Evolutionary conservation across 2,329 filamentous ascomycete species (phyloP).

Genomic region (Neopestalotiopsis sp.): DNA sequence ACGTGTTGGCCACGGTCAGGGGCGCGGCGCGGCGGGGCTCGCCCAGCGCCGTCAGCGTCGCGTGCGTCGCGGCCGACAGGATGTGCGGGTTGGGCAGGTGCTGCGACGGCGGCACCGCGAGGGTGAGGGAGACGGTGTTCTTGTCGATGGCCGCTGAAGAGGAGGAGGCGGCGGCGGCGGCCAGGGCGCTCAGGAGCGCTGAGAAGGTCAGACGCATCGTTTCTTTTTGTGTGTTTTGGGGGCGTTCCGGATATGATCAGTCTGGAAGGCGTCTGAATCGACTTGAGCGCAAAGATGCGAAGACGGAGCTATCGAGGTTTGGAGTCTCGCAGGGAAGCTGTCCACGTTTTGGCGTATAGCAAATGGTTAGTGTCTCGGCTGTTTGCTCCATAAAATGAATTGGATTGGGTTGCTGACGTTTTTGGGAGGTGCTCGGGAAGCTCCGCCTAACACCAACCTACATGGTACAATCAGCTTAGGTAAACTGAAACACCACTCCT

Average conservation of each 20-base stretch:
- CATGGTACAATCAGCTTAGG: background rate
- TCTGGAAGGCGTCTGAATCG: no score
- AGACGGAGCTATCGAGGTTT: background rate
- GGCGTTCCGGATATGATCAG: no score
- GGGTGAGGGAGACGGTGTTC: conserved; percentile 45
- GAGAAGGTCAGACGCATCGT: conserved; percentile 40
- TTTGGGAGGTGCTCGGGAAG: conserved; percentile 10
- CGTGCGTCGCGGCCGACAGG: conserved; percentile 70
- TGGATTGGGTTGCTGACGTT: no score
- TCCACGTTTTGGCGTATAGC: no score
- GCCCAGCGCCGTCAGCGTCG: conserved; percentile 56
- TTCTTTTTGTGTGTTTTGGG: background rate
- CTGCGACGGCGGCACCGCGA: conserved; percentile 46
- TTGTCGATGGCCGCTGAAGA: background rate
- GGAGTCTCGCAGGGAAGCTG: background rate
- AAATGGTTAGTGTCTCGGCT: no score
- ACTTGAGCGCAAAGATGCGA: background rate
- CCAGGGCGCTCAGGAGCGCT: conserved; percentile 35
- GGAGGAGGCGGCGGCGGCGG: conserved; percentile 23
- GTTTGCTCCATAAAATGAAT: no score
- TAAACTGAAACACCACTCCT: background rate
- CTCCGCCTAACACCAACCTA: conserved; percentile 22
- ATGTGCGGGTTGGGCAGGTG: conserved; percentile 52
- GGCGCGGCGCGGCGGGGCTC: conserved; percentile 54
- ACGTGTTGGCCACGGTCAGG: conserved; percentile 70